These are phyloP conservation scores for Xanthoceras sorbifolium DNA, from an alignment of 345 rosid species.

Conservation along the genomic window DNA sequence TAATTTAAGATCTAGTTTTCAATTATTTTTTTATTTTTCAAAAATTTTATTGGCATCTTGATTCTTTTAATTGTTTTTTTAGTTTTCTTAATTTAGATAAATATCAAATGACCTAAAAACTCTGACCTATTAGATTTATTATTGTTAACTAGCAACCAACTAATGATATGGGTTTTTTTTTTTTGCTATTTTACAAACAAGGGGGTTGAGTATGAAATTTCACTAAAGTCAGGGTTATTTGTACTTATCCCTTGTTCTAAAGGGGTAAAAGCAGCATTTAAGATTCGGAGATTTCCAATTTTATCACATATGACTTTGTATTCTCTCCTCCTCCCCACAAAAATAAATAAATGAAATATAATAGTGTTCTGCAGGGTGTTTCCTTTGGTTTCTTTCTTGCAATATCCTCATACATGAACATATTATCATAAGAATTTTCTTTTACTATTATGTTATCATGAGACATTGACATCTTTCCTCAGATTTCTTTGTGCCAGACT, in stretches of 20 bases:
- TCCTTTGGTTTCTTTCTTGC: background rate
- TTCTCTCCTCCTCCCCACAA: background rate
- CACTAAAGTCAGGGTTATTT: too few species aligned
- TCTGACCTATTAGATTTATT: background rate
- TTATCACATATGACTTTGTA: background rate
- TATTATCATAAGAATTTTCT: background rate
- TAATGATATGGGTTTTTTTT: too few species aligned
- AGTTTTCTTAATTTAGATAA: background rate
- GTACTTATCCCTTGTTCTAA: background rate
- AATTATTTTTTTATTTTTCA: background rate
- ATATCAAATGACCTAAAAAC: background rate
- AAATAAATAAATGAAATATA: background rate
- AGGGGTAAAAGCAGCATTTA: background rate
- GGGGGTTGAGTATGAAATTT: background rate
- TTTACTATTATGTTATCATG: background rate
- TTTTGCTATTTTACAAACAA: too few species aligned
- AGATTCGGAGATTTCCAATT: background rate
- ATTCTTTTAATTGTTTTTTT: too few species aligned
- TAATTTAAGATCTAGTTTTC: too few species aligned
- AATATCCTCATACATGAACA: background rate
- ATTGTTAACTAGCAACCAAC: background rate
- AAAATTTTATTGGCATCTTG: background rate
- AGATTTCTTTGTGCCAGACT: constrained; percentile 38
- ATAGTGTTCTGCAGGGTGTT: background rate
- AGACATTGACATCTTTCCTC: constrained; percentile 20